Conservation (phyloP, 176 grass and related monocot species). For the Thalia dealbata region DNA sequence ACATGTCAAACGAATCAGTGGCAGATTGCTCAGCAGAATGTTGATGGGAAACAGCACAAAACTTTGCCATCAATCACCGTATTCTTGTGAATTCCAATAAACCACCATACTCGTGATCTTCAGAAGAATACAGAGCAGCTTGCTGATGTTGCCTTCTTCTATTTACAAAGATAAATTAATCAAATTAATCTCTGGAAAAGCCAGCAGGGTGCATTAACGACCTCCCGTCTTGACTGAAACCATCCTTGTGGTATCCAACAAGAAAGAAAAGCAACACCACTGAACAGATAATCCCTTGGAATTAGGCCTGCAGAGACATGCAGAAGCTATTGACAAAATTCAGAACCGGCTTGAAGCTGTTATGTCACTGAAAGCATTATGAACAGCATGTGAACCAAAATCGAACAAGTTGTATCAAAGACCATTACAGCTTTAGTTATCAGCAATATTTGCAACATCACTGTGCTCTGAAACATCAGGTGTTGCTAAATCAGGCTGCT, state of each 20-base stretch:
- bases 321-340: neutral
- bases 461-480: slow-evolving; percentile 31
- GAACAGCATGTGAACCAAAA: slow-evolving; percentile 12
- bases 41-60: neutral
- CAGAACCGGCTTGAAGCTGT: neutral
- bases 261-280: neutral
- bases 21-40: neutral
- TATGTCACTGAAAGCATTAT: neutral
- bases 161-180: neutral
- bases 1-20: neutral
- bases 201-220: neutral
- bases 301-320: neutral
- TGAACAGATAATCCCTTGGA: neutral
- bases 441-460: slow-evolving; percentile 26
- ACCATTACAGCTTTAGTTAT: slow-evolving; percentile 22
- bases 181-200: neutral
- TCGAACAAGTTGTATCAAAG: slow-evolving; percentile 31
- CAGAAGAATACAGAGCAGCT: neutral
- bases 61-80: neutral
- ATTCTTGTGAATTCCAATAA: neutral
- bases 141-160: neutral
- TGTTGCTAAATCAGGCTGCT: neutral
- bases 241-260: neutral
- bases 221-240: neutral
- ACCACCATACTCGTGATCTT: neutral